phyloP scores from a whole-genome alignment of 306 rosid species.

The Malus sylvestris region DNA sequence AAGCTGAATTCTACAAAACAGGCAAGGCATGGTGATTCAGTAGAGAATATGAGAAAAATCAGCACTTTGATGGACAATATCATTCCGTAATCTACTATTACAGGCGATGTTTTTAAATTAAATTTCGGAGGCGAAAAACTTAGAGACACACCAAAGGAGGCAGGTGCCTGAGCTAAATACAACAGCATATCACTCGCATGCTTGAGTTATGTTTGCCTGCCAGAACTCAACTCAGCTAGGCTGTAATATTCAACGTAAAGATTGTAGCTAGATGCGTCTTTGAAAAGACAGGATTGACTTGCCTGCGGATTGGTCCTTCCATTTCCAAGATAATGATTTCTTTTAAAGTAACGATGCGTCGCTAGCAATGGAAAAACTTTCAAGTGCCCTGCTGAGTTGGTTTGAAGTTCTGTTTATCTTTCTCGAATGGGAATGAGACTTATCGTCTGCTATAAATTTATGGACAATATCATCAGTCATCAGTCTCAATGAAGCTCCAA shows the following conservation, averaged over 20 bases:
- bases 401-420: conserved; percentile 20
- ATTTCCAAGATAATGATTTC: neutral
- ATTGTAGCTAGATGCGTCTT: neutral
- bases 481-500: conserved; percentile 51
- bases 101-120: neutral
- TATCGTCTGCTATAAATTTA: conserved; percentile 35
- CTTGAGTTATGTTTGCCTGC: no score
- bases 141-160: neutral
- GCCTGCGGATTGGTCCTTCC: neutral
- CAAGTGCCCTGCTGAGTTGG: conserved; percentile 24
- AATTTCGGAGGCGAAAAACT: neutral
- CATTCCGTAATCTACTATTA: neutral
- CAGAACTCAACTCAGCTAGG: no score
- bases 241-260: neutral
- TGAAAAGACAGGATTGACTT: neutral
- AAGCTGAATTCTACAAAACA: no score
- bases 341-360: neutral
- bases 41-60: no score
- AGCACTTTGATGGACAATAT: neutral
- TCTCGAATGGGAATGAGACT: conserved; percentile 21
- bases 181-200: neutral
- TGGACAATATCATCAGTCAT: conserved; percentile 30
- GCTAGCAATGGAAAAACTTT: conserved; percentile 12
- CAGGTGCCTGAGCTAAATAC: neutral
- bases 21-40: neutral